Evolutionary conservation across 2,329 filamentous ascomycete genomes (phyloP), one percentile per base, ranked within the genome.

Genomic region (Neonectria hederae): DNA sequence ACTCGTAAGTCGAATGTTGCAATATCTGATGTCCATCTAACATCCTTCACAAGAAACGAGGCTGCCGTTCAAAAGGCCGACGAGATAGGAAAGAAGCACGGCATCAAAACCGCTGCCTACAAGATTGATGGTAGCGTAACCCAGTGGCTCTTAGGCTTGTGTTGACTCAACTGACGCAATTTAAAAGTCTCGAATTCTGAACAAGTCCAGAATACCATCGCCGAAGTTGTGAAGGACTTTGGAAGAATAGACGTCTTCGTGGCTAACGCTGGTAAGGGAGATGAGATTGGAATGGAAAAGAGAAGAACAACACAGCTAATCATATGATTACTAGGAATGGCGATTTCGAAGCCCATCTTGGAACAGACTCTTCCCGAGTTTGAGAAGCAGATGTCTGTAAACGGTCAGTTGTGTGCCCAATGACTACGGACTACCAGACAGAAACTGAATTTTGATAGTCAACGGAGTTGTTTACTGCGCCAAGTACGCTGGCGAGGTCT

Each of bases 331-430:
- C 21, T 2, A 69, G 77, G 83, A 19, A 85, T 84, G 76, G 81
- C 82, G 5, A 85, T 84, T 30, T 85, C 83, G 0, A 87, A 88
- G 69, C 82, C 84, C 0, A 82, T 89, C 14, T 74, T 87, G 1
- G 86, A 89, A 54, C 81, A 83, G 66, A 83, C 80, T 0, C 69
- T 87, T 0, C 80, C 84, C 3, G 84, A 87, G 66, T 87, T 86
- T 67, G 75, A 69, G 42, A 73, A 75, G 62, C 83, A 85, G 63
- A 83, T 86, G 77, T 80, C 83, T 5, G 85, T 87, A 1, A 87
- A 87, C 57, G 81, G 83, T 84, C 71, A 56, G 80, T 21, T 26
- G 13, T 7, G 24, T 11, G 3, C 8, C 13, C 5, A 8, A 14
- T 1, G 2, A 19, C 32, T 1, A 22, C n/a, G 4, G 7, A 8